Base-by-base conservation (phyloP, 306 rosid species). In the Prunus mira region DNA sequence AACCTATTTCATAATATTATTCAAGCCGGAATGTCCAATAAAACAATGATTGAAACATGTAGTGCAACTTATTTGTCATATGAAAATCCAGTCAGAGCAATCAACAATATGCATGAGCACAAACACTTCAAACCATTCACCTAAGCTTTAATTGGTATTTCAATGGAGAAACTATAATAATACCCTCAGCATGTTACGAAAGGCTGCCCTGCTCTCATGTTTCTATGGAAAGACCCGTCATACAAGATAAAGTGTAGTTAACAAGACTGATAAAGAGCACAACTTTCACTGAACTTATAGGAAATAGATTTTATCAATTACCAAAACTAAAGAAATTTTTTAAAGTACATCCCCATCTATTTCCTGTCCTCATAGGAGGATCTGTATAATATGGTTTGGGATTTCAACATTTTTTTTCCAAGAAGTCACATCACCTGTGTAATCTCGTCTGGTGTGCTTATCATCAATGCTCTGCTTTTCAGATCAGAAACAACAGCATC, bases 371-470 rank as follows among this genome's bases (percentile, higher is more conserved):
- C 32, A 38, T 72, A 52, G 45, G 46, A 68, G 41, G 24, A 57
- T 51, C 69, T 54, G 32, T 51, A 27, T 51, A 67, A 43, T 68
- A 28, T 47, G 43, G 18, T 30, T 46, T 57, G 73, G 51, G 58
- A 78, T 50, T 60, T 74, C 46, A 79, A 82, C 9, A 73, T 52
- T 43, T 19, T 67, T 38, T 80, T 69, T 58, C 58, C 67, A 45
- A 74, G 65, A 74, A 81, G 62, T 76, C 71, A 51, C 38, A 79
- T 84, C 79, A 94, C 98, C 98, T 95, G 98, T 64, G 93, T 89
- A 81, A 95, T 92, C 76, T 95, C 97, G 78, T 92, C 97, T 11
- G 90, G 89, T 12, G 98, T 95, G 84, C 97, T 86, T 80, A 95
- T 90, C 98, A 88, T 90, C 71, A 86, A 72, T 82, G 97, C 96